Base-by-base conservation (phyloP, 208 protist genomes). In the Vickermania spadyakhi region DNA sequence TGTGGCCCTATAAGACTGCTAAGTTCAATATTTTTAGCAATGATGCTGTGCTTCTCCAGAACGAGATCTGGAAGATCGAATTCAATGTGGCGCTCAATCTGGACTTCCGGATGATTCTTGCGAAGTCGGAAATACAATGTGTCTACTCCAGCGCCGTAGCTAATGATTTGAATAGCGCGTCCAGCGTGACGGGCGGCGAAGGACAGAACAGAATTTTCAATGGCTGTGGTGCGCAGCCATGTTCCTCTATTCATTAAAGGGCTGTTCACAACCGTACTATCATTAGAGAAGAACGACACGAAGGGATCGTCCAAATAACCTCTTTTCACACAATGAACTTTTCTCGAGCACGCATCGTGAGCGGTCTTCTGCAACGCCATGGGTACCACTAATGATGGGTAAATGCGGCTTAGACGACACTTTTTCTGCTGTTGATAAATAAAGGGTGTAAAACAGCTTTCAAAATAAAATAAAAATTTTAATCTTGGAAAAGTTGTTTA, bases 181-280 rank as follows among this genome's bases (percentile, higher is more conserved):
- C 58, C 75, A 51, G 51, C 56, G 2, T 58, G 53, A 27, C 28
- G 49, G 54, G 67, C 50, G 0, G 76, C 73, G 62, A 96, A 96
- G 1, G 66, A 68, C 11, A 68, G 60, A 18, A 96, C 68, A 55
- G 70, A 82, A 52, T 78, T 77, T 62, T 96, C 85, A 61, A 96
- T 85, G 4, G 86, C 89, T 13, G 64, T 84, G 0, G 86, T 89
- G 25, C 89, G 80, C 51, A 96, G 75, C 89, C 89, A 96, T 41
- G 83, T 93, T 2, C 89, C 89, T 53, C 89, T 79, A 49, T 96
- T 96, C 89, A 96, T 96, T 18, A 96, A 62, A 2, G 89, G 89
- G 57, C 89, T 96, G 70, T 96, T 96, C 28, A 96, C 71, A 23
- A 93, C 82, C 1, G 89, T 96, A 31, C 69, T 68, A 63, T 96